Base-by-base conservation (phyloP, 1,139 yeast genomes). In the Blastobotrys persicus region DNA sequence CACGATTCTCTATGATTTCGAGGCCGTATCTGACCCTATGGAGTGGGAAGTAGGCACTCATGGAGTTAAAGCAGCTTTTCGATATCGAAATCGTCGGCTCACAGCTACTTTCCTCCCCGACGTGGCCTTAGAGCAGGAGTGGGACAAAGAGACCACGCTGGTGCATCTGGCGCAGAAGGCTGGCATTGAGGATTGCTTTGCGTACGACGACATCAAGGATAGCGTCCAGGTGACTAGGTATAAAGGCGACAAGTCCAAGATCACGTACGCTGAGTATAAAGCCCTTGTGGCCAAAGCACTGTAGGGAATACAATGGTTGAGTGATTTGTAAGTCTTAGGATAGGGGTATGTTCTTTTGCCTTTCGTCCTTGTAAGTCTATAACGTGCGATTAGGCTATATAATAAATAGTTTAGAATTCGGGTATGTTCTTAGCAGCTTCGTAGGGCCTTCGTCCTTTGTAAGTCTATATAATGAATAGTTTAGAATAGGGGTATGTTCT, bases 101-200 rank as follows among this genome's bases (percentile, higher is more conserved):
- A 53, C 84, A 46, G 89, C 97, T 0, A 92, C 98, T 0, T 92
- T 88, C 58, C 68, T 94, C 44, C 98, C 98, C 0, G 85, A 82
- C 42, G 98, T 94, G 1, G 95, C 96, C 13, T 75, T 71, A n/a
- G 98, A 91, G 56, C 95, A 91, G 59, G 81, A 78, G 2, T 91
- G 98, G 97, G 79, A 77, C 58, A 77, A 86, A 61, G 68, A 71
- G 14, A 82, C 85, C 14, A 91, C 98, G 0, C 69, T 91, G 50
- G 73, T 73, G 55, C 77, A 87, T 57, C 74, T 94, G 42, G 78
- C 92, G 3, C 71, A 74, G 34, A 92, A 92, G 64, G 89, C 96
- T 0, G 94, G 85, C 0, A 69, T 64, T 57, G 46, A 59, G 57
- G 63, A 49, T 53, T 16, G 41, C 42, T 1, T 48, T 33, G 42